Evolutionary conservation across 495 filamentous ascomycete genomes (phyloP).

Genomic region (Penicillium flavigenum): DNA sequence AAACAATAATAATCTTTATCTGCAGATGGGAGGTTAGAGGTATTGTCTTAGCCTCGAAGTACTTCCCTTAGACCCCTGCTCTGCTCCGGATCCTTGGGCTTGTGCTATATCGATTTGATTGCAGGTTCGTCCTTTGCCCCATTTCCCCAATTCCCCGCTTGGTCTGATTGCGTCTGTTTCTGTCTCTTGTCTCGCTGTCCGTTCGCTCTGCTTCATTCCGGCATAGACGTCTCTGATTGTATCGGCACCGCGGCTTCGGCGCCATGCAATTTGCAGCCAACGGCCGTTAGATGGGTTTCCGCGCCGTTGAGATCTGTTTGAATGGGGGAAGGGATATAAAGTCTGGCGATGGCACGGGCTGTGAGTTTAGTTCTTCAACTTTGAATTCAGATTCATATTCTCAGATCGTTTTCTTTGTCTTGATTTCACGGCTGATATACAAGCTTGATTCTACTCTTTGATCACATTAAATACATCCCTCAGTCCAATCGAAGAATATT

Average conservation of each 20-base stretch:
- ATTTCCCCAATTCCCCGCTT: constrained; percentile 19
- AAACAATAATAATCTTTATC: not conserved
- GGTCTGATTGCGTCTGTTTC: constrained; percentile 16
- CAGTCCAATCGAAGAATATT: not conserved
- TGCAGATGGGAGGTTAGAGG: not conserved
- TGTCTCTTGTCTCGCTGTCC: constrained; percentile 14
- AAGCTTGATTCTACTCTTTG: not conserved
- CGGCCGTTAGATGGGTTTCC: constrained; percentile 12
- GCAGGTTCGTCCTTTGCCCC: constrained; percentile 16
- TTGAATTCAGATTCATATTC: not conserved
- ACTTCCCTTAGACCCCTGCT: constrained; percentile 4
- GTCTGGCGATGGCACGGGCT: not conserved
- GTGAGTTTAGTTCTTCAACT: not conserved
- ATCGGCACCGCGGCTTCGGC: constrained; percentile 14
- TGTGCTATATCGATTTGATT: constrained; percentile 13
- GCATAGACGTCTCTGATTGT: constrained; percentile 19
- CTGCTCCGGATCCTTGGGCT: constrained; percentile 3
- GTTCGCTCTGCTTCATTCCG: constrained; percentile 30
- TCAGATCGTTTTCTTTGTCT: not conserved
- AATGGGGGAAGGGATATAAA: constrained; percentile 11
- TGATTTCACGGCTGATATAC: not conserved
- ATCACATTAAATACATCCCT: not conserved
- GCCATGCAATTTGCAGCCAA: constrained; percentile 8
- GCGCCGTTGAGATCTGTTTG: constrained; percentile 11
- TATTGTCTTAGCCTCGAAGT: constrained; percentile 1